phyloP scores from a whole-genome alignment of 345 rosid species.

The Euclidium syriacum region DNA sequence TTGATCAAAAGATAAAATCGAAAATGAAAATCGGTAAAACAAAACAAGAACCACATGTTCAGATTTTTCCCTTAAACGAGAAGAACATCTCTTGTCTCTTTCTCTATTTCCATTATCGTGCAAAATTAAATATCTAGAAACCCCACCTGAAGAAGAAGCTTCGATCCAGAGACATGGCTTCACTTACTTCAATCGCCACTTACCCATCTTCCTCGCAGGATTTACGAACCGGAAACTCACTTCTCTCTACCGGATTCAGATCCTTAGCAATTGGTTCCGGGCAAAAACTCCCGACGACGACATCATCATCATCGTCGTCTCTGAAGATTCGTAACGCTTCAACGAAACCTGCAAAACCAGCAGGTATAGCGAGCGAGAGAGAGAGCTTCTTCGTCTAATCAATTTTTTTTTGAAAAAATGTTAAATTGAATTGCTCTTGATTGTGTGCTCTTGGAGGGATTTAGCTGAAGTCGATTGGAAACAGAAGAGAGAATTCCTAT shows the following conservation, averaged over 20 bases:
- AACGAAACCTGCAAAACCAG: conserved; percentile 79
- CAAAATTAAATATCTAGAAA: not conserved
- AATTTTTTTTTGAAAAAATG: not conserved
- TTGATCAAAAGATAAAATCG: conserved; percentile 9
- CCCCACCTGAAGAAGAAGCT: not conserved
- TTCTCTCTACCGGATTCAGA: conserved; percentile 31
- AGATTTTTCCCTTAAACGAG: conserved; percentile 11
- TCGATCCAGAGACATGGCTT: conserved; percentile 42
- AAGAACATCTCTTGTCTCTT: conserved; percentile 3
- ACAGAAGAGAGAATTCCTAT: conserved; percentile 67
- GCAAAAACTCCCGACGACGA: conserved; percentile 13
- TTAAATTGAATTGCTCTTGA: conserved; percentile 3
- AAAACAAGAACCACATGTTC: conserved; percentile 28
- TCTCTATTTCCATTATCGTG: not conserved
- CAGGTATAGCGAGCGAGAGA: conserved; percentile 46
- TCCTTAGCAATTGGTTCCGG: conserved; percentile 14
- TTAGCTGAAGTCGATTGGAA: conserved; percentile 99
- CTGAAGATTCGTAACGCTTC: conserved; percentile 53
- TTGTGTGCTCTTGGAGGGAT: conserved; percentile 39
- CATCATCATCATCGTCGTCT: conserved; percentile 17
- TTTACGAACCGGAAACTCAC: conserved; percentile 20
- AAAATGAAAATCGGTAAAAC: not conserved
- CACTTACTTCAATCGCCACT: conserved; percentile 45
- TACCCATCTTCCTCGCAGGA: conserved; percentile 36
- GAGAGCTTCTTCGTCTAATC: conserved; percentile 1